Evolutionary conservation across 805 yeast species (phyloP).

Genomic region (Candida nitratophila): DNA sequence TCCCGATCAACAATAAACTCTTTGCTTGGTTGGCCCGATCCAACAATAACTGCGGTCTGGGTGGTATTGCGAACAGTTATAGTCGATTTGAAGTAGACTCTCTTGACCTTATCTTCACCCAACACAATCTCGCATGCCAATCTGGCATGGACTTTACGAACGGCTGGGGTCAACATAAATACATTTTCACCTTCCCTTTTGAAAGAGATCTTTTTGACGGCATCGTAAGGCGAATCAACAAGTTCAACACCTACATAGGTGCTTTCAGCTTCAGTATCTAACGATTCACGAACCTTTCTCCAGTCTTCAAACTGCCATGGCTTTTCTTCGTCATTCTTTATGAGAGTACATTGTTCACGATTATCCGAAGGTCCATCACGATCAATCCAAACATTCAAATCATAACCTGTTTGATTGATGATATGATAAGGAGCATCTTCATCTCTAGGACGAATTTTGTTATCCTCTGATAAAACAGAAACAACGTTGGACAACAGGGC

Average conservation of each 20-base stretch:
- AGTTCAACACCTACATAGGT: conserved; percentile 60
- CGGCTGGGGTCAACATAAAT: conserved; percentile 57
- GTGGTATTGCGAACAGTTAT: conserved; percentile 62
- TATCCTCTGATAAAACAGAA: conserved; percentile 46
- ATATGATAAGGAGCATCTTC: conserved; percentile 77
- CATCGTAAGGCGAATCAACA: conserved; percentile 46
- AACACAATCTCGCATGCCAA: conserved; percentile 64
- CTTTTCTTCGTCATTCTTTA: conserved; percentile 42
- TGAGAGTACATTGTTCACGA: conserved; percentile 24
- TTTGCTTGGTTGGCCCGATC: conserved; percentile 26
- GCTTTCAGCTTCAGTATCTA: conserved; percentile 57
- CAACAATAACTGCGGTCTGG: conserved; percentile 44
- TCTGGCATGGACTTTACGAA: conserved; percentile 54
- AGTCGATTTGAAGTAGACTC: conserved; percentile 72
- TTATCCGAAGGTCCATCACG: conserved; percentile 22
- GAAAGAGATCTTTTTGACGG: conserved; percentile 52
- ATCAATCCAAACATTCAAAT: conserved; percentile 79
- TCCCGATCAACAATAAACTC: conserved; percentile 22
- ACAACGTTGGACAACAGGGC: conserved; percentile 69
- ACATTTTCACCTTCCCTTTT: conserved; percentile 80
- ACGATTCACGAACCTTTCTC: conserved; percentile 74
- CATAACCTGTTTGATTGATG: conserved; percentile 78
- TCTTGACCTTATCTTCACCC: conserved; percentile 72
- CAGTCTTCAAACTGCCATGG: conserved; percentile 97
- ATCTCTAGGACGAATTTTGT: conserved; percentile 58